These are phyloP conservation scores for Zymoseptoria tritici DNA, from an alignment of 2,329 filamentous ascomycete genomes.

Conservation along the genomic window DNA sequence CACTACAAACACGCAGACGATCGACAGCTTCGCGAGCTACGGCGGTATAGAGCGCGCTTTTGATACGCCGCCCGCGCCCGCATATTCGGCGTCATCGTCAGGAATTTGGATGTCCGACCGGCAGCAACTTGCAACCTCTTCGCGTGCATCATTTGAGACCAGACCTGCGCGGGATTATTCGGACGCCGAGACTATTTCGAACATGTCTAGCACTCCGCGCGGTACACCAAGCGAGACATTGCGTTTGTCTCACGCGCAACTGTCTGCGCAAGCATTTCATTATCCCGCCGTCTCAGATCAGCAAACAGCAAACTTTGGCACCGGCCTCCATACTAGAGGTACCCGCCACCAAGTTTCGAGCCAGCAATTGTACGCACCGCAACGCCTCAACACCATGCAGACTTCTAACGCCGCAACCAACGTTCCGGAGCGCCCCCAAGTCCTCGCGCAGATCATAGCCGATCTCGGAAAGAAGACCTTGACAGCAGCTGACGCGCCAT, in stretches of 20 bases:
- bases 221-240: neutral
- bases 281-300: neutral
- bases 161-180: neutral
- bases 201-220: neutral
- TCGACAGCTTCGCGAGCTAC: conserved; percentile 21
- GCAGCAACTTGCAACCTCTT: neutral
- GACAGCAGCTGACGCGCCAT: neutral
- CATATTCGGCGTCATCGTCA: neutral
- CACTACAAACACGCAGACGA: conserved; percentile 20
- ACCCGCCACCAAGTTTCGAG: neutral
- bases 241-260: neutral
- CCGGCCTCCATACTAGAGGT: neutral
- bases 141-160: neutral
- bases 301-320: conserved; percentile 8
- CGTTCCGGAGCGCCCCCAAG: neutral
- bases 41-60: neutral
- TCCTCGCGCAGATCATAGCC: neutral
- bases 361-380: neutral
- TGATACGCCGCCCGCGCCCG: neutral
- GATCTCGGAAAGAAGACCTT: neutral
- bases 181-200: neutral
- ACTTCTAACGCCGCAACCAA: neutral
- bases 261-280: neutral
- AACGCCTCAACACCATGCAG: neutral
- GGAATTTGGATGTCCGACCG: neutral